Evolutionary conservation across 129 eudicot genomes (phyloP).

Genomic region (Pittosporum tobira): DNA sequence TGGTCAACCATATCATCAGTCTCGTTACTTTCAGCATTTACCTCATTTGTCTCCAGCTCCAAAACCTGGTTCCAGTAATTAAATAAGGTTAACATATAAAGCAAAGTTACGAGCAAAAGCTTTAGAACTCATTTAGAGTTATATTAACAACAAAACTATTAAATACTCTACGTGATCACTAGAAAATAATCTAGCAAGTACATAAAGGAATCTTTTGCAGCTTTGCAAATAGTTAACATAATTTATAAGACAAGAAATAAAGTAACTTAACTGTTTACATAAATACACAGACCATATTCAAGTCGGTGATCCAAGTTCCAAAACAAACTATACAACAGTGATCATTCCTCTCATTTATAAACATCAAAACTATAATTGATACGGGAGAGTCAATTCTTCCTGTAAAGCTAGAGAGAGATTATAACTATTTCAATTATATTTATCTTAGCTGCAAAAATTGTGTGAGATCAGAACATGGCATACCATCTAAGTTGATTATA

Average conservation of each 20-base stretch:
- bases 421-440: background rate
- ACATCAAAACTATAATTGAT: background rate
- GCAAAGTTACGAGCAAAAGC: background rate
- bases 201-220: too few relatives aligned
- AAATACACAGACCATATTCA: background rate
- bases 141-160: background rate
- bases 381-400: background rate
- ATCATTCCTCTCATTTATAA: background rate
- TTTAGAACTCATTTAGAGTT: too few relatives aligned
- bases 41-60: constrained; percentile 79
- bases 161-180: background rate
- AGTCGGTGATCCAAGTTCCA: background rate
- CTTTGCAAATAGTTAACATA: too few relatives aligned
- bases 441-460: background rate
- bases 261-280: background rate
- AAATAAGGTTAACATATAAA: background rate
- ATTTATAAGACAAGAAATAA: background rate
- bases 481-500: background rate
- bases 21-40: constrained; percentile 32
- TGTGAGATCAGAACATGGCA: background rate
- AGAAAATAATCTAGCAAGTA: background rate
- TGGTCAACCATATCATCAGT: constrained; percentile 35
- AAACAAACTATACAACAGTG: background rate
- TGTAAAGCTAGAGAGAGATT: background rate
- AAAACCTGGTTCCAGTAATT: constrained; percentile 40